Percentiles rank a stretch among this genome's conserved stretches.
Conservation (phyloP, 2,329 filamentous ascomycete species). For the Fusarium pininemorale region DNA sequence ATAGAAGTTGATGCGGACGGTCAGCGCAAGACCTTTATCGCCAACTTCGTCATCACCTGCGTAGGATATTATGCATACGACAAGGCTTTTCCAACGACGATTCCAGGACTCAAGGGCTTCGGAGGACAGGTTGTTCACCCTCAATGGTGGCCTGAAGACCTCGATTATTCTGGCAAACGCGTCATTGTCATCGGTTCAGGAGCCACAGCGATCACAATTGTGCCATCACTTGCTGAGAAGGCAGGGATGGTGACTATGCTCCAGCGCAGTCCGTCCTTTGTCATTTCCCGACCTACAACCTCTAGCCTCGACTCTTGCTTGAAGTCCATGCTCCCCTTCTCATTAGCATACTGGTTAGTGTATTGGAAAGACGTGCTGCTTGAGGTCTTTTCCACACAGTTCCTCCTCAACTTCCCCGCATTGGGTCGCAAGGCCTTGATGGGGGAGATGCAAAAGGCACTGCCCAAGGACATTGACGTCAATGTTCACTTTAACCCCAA, state of each 20-base stretch:
- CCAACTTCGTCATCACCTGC: constrained; percentile 68
- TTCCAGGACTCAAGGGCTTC: constrained; percentile 75
- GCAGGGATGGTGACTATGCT: constrained; percentile 79
- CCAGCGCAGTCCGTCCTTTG: constrained; percentile 79
- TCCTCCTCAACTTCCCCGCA: constrained; percentile 41
- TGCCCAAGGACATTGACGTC: constrained; percentile 63
- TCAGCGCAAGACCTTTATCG: constrained; percentile 43
- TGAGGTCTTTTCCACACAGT: constrained; percentile 53
- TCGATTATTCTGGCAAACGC: constrained; percentile 72
- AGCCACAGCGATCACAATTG: constrained; percentile 80
- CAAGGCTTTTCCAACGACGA: constrained; percentile 65
- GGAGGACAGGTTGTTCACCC: constrained; percentile 72
- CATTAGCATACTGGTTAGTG: constrained; percentile 56
- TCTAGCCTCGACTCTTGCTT: constrained; percentile 50
- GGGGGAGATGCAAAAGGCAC: constrained; percentile 53
- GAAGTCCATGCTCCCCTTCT: constrained; percentile 56
- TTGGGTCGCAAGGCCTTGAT: constrained; percentile 49
- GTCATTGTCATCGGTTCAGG: constrained; percentile 80
- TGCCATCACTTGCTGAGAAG: constrained; percentile 73
- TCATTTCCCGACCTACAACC: constrained; percentile 62
- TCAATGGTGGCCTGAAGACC: constrained; percentile 78
- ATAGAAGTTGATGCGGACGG: constrained; percentile 53
- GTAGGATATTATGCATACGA: constrained; percentile 79
- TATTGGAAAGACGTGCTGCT: constrained; percentile 60
- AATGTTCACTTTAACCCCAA: constrained; percentile 71